phyloP scores from a whole-genome alignment of 768 basidiomycete species.

The Phanerodontia chrysosporium region DNA sequence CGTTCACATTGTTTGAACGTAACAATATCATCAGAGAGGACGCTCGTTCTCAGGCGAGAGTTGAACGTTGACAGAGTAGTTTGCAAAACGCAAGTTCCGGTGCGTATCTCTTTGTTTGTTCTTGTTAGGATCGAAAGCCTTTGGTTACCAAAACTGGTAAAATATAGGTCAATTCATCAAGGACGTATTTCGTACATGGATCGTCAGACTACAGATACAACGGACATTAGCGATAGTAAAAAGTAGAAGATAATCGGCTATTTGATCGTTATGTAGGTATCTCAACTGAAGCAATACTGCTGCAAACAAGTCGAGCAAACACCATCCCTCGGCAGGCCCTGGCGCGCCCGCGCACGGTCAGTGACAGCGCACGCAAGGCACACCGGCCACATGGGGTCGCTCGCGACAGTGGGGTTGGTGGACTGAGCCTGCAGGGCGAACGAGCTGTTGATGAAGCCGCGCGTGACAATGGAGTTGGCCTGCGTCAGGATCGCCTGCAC shows the following conservation, averaged over 20 bases:
- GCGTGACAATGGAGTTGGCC: slow-evolving; percentile 40
- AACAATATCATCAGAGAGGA: neutral
- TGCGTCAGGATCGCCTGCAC: slow-evolving; percentile 39
- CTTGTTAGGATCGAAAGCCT: neutral
- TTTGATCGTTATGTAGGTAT: neutral
- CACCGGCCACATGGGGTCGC: slow-evolving; percentile 50
- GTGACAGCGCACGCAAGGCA: slow-evolving; percentile 70
- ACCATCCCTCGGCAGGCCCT: slow-evolving; percentile 16
- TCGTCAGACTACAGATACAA: no score
- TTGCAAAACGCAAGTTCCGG: neutral
- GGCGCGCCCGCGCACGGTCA: slow-evolving; percentile 30
- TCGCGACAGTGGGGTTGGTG: slow-evolving; percentile 30
- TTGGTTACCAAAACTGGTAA: neutral
- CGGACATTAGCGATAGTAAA: no score
- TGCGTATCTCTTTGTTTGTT: neutral
- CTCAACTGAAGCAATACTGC: slow-evolving; percentile 28
- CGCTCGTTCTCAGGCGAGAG: neutral
- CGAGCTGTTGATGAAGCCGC: slow-evolving; percentile 58
- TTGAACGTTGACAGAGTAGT: neutral
- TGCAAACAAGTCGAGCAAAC: slow-evolving; percentile 24
- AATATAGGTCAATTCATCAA: no score
- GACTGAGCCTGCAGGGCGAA: slow-evolving; percentile 59
- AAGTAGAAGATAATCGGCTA: no score
- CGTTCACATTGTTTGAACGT: no score
- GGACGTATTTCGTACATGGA: no score